These are phyloP conservation scores for Neofusicoccum umdonicola DNA, from an alignment of 2,329 filamentous ascomycete species.

Conservation along the genomic window DNA sequence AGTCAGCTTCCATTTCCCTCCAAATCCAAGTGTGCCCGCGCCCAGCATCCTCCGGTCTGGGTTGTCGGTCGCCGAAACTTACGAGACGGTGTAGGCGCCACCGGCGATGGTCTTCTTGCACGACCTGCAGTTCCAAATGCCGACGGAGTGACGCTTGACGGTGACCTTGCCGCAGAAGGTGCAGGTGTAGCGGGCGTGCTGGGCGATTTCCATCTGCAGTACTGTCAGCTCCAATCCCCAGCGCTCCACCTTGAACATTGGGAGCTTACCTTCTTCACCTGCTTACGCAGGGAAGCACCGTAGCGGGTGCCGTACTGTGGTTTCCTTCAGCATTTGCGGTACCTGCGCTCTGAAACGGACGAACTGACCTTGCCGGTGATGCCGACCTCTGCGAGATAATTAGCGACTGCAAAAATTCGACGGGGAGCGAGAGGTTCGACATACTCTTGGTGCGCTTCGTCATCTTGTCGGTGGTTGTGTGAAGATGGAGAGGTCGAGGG, in stretches of 20 bases:
- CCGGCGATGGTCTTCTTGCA: slow-evolving; percentile 94
- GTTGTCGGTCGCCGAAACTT: slow-evolving; percentile 52
- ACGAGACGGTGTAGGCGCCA: slow-evolving; percentile 95
- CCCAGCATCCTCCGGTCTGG: neutral
- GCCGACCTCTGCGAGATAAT: slow-evolving; percentile 64
- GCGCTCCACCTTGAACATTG: neutral
- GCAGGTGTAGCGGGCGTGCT: slow-evolving; percentile 84
- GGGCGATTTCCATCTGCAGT: slow-evolving; percentile 79
- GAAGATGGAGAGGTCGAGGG: slow-evolving; percentile 7
- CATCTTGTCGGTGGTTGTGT: slow-evolving; percentile 54
- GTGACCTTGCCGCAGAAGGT: slow-evolving; percentile 98
- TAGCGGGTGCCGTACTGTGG: slow-evolving; percentile 57
- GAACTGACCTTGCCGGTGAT: slow-evolving; percentile 74
- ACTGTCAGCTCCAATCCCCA: neutral
- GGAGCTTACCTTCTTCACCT: slow-evolving; percentile 72
- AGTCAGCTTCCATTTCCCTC: neutral
- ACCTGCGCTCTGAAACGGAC: neutral
- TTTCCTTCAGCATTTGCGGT: neutral
- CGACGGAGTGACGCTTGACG: slow-evolving; percentile 83
- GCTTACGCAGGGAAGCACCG: slow-evolving; percentile 99
- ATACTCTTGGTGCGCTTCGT: slow-evolving; percentile 35
- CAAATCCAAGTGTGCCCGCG: neutral
- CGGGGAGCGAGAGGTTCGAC: neutral
- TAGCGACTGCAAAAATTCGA: slow-evolving; percentile 5
- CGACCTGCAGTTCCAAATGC: slow-evolving; percentile 95